Evolutionary conservation across 2,329 filamentous ascomycete species (phyloP), one percentile per base, ranked within the genome.

Genomic region (Graphiopsis chlorocephala): DNA sequence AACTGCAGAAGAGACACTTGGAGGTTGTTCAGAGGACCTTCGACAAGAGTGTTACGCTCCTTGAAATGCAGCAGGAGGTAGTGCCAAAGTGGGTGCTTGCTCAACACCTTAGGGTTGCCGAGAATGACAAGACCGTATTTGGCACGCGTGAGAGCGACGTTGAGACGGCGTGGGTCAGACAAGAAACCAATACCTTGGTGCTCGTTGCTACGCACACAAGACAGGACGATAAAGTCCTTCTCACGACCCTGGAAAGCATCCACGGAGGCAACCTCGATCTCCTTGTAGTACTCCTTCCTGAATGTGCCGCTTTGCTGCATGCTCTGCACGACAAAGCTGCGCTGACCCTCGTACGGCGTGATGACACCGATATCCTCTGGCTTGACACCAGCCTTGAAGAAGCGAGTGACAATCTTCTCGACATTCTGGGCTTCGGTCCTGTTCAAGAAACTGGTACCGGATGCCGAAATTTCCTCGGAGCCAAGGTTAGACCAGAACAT

Each of bases 401-500:
- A 99, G 58, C 95, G 90, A 11, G 94, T 97, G 48, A 99, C 93
- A 66, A 97, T 93, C 84, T 99, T 99, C 80, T 99, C 95, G 33
- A 99, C 95, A 69, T 98, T 98, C 55, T 93, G 91, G 4, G 95
- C 93, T 78, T 99, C 95, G 1, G 95, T 98, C 55, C 95, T 91
- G 79, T 99, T 99, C 70, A 99, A 89, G 75, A 99, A 99, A 2
- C 94, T 98, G 2, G 95, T 99, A 74, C 95, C 95, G 28, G 93
- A 97, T 1, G 95, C 95, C 7, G 94, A 97, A 59, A 99, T 99
- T 78, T 99, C 95, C 78, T 99, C 95, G 66, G 96, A 96, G 66
- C 95, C 95, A 63, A 97, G 83, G 76, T 99, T 99, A 28, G 93
- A 96, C 95, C 95, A 99, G 81, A 99, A 99, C 95, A 98, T 98